Evolutionary conservation across 2,329 filamentous ascomycete species (phyloP), one percentile per base, ranked within the genome.

Genomic region (Tolypocladium inflatum): DNA sequence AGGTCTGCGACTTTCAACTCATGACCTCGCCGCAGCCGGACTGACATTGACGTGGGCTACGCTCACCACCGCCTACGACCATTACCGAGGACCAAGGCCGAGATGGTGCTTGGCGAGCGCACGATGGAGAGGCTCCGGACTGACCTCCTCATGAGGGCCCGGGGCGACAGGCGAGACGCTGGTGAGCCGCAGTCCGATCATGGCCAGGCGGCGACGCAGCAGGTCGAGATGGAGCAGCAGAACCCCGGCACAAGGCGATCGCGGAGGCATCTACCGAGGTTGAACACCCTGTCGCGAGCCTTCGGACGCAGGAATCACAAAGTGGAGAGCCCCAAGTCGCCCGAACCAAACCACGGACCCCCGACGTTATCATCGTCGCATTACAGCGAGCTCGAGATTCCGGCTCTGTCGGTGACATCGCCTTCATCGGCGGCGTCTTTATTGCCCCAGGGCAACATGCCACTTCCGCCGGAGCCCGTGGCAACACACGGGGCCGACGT

Each of bases 291-390:
- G 17, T 51, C 48, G 67, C 26, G 70, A 69, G 33, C 59, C 52
- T 30, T 55, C 33, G 26, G 58, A 19, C 38, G 65, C 21, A 51
- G 48, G 3, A 51, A 35, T 9, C 48, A 21, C 17, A 35, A 3
- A 9, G 30, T 21, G 9, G 72, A 76, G 53, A 78, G 74, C 23
- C 78, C 79, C 39, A 83, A 83, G 64, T 75, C 77, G 1, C 76
- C 79, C 2, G 70, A 71, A 3, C 73, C 19, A 30, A 33, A n/a
- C 33, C 48, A 51, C 1, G 5, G 26, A 17, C 26, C 48, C 17
- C 48, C 30, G 30, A 21, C 30, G 11, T n/a, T 30, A 51, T 51
- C 48, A 11, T 51, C 38, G 15, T 41, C 48, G 19, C 19, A 35
- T 13, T 51, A 51, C 19, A 51, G 48, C 6, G 48, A 51, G 19